phyloP scores from a whole-genome alignment of 73 alveolate genomes.

The Tetrahymena thermophila region DNA sequence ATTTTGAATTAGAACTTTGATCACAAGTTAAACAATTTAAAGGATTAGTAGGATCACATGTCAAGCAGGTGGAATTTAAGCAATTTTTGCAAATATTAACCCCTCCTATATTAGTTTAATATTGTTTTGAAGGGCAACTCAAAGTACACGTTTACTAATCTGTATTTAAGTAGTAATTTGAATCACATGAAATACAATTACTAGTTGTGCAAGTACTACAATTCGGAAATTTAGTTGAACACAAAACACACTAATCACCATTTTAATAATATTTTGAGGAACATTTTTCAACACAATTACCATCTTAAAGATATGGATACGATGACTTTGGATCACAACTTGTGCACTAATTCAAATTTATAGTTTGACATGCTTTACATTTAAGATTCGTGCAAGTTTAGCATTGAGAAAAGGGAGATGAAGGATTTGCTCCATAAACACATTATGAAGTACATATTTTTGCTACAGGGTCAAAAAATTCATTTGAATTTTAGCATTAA shows the following conservation, averaged over 20 bases:
- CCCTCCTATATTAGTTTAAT: not conserved
- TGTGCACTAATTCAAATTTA: not conserved
- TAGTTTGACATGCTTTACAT: not conserved
- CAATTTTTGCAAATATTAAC: not conserved
- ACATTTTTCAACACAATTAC: not conserved
- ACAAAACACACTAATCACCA: not conserved
- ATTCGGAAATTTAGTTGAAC: not conserved
- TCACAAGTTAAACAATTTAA: not conserved
- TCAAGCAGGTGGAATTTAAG: not conserved
- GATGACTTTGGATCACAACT: not conserved
- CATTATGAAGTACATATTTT: not conserved
- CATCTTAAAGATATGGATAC: not conserved
- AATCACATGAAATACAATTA: not conserved
- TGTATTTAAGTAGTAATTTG: not conserved
- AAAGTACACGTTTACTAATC: not conserved
- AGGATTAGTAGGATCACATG: not conserved
- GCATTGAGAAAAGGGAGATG: not conserved
- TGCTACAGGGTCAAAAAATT: not conserved
- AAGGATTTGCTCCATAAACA: not conserved
- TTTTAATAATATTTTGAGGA: not conserved
- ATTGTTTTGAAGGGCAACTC: not conserved
- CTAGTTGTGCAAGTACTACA: not conserved
- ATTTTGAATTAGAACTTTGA: not conserved
- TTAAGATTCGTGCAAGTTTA: not conserved
- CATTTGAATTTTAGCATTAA: not conserved